Evolutionary conservation across 768 basidiomycete genomes (phyloP).

Genomic region (Phylloporus scabripes): DNA sequence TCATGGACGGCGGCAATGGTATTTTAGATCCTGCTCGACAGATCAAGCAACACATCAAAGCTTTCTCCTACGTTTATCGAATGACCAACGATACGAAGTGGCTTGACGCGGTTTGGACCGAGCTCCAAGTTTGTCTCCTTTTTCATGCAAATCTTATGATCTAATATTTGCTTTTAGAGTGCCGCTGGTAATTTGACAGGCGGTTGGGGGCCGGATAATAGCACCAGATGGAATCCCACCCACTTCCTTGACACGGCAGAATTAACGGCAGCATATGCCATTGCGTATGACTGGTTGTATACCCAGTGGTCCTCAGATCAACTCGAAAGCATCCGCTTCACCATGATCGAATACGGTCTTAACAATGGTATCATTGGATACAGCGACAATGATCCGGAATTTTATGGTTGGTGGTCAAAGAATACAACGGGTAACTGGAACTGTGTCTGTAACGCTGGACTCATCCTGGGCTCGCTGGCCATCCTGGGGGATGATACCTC

Average conservation of each 20-base stretch:
- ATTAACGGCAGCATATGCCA: conserved; percentile 80
- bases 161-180: conserved; percentile 37
- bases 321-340: conserved; percentile 58
- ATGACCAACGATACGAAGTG: conserved; percentile 91
- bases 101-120: conserved; percentile 79
- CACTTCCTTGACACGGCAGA: conserved; percentile 97
- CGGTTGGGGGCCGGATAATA: conserved; percentile 57
- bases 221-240: conserved; percentile 73
- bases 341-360: conserved; percentile 77
- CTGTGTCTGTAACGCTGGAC: conserved; percentile 89
- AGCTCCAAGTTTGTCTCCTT: conserved; percentile 63
- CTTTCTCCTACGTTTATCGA: conserved; percentile 83
- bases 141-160: neutral
- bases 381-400: conserved; percentile 29
- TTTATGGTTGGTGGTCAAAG: conserved; percentile 74
- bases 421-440: conserved; percentile 92
- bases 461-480: conserved; percentile 86
- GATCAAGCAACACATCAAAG: conserved; percentile 89
- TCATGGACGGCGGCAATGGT: conserved; percentile 78
- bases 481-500: conserved; percentile 81
- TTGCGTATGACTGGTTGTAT: conserved; percentile 96
- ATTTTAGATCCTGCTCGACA: conserved; percentile 88
- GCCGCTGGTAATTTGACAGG: conserved; percentile 65
- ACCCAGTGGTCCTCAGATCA: conserved; percentile 75
- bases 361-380: conserved; percentile 55